These are phyloP conservation scores for Lolium perenne DNA, from an alignment of 176 grass and related monocot species.

Conservation along the genomic window DNA sequence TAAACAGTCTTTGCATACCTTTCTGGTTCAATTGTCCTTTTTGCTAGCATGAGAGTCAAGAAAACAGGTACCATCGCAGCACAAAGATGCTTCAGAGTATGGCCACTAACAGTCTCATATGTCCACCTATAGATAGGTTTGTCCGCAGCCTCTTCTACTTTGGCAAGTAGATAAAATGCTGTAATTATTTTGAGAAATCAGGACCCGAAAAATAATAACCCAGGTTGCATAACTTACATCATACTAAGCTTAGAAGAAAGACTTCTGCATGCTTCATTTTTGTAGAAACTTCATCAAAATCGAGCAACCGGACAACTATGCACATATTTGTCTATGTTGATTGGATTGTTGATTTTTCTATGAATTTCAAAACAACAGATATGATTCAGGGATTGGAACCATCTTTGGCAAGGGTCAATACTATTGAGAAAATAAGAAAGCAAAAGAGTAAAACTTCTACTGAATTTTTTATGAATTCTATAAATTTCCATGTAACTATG, in stretches of 20 bases:
- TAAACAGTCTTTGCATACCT: slow-evolving; percentile 46
- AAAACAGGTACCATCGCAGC: slow-evolving; percentile 95
- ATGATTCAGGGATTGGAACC: neutral
- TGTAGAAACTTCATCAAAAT: neutral
- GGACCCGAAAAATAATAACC: neutral
- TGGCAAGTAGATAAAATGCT: slow-evolving; percentile 95
- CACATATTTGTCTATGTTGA: neutral
- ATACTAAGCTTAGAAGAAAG: neutral
- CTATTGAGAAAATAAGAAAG: neutral
- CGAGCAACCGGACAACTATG: neutral
- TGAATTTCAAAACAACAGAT: neutral
- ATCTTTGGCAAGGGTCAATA: neutral
- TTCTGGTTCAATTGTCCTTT: slow-evolving; percentile 79
- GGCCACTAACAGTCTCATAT: slow-evolving; percentile 71
- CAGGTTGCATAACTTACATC: neutral
- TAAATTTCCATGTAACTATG: neutral
- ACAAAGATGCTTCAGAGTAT: slow-evolving; percentile 89
- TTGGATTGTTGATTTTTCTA: neutral
- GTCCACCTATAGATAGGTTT: slow-evolving; percentile 81
- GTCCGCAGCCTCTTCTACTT: slow-evolving; percentile 84
- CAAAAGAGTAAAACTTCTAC: neutral
- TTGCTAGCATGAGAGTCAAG: slow-evolving; percentile 88
- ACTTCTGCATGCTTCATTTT: neutral
- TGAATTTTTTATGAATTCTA: neutral
- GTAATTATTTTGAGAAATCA: slow-evolving; percentile 38